Evolutionary conservation across 2,329 filamentous ascomycete species (phyloP), one percentile per base, ranked within the genome.

Genomic region (Tolypocladium amazonense): DNA sequence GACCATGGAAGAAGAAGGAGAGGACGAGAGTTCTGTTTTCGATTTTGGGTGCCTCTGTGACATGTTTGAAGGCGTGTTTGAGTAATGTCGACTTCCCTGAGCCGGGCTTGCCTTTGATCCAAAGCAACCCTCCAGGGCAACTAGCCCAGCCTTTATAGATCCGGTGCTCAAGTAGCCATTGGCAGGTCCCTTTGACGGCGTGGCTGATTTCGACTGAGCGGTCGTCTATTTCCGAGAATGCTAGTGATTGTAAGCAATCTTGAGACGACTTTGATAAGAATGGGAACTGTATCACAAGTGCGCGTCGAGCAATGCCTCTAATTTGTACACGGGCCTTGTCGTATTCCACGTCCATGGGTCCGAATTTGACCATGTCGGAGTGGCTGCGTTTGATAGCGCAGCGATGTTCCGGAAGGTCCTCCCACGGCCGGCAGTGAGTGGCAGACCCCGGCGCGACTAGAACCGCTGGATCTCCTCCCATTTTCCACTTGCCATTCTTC

Each of bases 1-100:
- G 68, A 8, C 62, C 69, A 23, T 75, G 68, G 57, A 76, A 75
- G 63, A 75, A 76, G 65, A 75, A 76, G 15, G 47, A 52, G 14
- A 52, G 15, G 15, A 52, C 12, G 27, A 33, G 25, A 15, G 15
- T 52, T 9, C 5, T n/a, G 25, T 27, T n/a, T 25, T 8, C 8
- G 15, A 20, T 33, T 18, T 30, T 15, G 47, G 8, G 15, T 8
- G 14, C 1, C 14, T 27, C 14, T 3, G 1, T n/a, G 25, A 4
- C 14, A 33, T 30, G 27, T 15, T 72, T 62, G 15, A 76, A 65
- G 1, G 75, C 37, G 61, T 69, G 67, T 39, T 65, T 66, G 56
- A 77, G 64, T 39, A 39, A 39, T 18, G 37, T 39, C 37, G 37
- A 39, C 37, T 39, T 39, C 37, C 37, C 37, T 39, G 37, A 39